phyloP scores from a whole-genome alignment of 495 filamentous ascomycete genomes.

The Annulohypoxylon stygium region DNA sequence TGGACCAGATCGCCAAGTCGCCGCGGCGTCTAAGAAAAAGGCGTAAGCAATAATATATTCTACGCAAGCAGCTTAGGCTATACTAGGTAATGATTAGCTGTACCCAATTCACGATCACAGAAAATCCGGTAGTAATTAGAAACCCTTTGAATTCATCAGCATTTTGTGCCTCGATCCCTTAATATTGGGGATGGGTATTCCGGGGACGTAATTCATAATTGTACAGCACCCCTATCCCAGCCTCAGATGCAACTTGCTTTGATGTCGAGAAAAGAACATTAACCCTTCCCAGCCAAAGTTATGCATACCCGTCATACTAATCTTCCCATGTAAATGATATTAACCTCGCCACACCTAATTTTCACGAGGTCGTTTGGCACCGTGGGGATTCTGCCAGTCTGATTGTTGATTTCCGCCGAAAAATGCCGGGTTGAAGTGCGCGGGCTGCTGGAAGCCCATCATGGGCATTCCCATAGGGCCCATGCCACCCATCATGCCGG shows the following conservation, averaged over 20 bases:
- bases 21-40: slow-evolving; percentile 34
- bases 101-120: neutral
- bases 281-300: slow-evolving; percentile 1
- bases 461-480: slow-evolving; percentile 73
- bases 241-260: slow-evolving; percentile 8
- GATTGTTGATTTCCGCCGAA: slow-evolving; percentile 72
- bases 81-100: neutral
- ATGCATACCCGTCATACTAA: slow-evolving; percentile 5
- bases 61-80: neutral
- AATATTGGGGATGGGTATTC: neutral
- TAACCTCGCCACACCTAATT: slow-evolving; percentile 58
- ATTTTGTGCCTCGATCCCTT: slow-evolving; percentile 1
- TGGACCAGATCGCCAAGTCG: slow-evolving; percentile 56
- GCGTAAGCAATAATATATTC: slow-evolving; percentile 12
- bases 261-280: slow-evolving; percentile 9
- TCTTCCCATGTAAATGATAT: neutral
- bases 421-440: slow-evolving; percentile 85
- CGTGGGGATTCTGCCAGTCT: slow-evolving; percentile 83
- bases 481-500: slow-evolving; percentile 68
- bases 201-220: neutral
- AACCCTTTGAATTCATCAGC: slow-evolving; percentile 17
- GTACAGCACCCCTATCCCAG: slow-evolving; percentile 1
- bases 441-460: slow-evolving; percentile 75
- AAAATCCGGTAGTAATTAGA: slow-evolving; percentile 10
- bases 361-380: slow-evolving; percentile 80